Percentiles rank a stretch among this genome's conserved stretches.
These are phyloP conservation scores for Elongisporangium senticosum DNA, from an alignment of 352 stramenopile genomes.

Conservation along the genomic window DNA sequence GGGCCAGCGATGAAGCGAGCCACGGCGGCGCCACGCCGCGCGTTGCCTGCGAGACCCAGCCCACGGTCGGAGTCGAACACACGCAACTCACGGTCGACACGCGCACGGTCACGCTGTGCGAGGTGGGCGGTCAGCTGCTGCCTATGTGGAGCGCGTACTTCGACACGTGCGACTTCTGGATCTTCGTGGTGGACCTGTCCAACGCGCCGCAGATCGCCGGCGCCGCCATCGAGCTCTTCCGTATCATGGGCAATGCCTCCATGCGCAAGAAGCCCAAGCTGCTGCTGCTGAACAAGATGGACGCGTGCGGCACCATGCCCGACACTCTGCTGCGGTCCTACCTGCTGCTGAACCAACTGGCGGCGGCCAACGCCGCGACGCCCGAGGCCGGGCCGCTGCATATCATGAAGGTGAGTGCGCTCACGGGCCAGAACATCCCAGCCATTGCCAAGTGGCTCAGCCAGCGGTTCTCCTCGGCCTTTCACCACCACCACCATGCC, in stretches of 20 bases:
- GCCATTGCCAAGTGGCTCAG: slow-evolving; percentile 51
- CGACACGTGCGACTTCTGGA: slow-evolving; percentile 54
- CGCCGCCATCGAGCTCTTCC: slow-evolving; percentile 58
- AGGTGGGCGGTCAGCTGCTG: slow-evolving; percentile 61
- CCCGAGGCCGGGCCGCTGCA: slow-evolving; percentile 29
- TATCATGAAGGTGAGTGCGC: slow-evolving; percentile 54
- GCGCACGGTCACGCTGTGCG: slow-evolving; percentile 36
- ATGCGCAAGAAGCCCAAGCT: slow-evolving; percentile 61
- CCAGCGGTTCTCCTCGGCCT: slow-evolving; percentile 15
- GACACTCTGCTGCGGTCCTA: slow-evolving; percentile 45
- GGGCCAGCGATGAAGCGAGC: slow-evolving; percentile 9
- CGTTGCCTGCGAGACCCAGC: slow-evolving; percentile 38
- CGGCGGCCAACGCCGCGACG: slow-evolving; percentile 8
- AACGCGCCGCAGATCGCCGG: slow-evolving; percentile 42
- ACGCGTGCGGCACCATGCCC: slow-evolving; percentile 38
- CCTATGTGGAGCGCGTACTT: slow-evolving; percentile 75
- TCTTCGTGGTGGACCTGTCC: slow-evolving; percentile 64
- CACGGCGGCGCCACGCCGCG: slow-evolving; percentile 1
- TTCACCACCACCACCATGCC: slow-evolving; percentile 5
- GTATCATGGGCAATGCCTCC: slow-evolving; percentile 37
- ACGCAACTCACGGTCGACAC: slow-evolving; percentile 37
- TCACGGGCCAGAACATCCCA: slow-evolving; percentile 53
- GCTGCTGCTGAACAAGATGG: slow-evolving; percentile 67
- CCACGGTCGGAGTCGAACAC: slow-evolving; percentile 61
- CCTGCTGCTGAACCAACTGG: slow-evolving; percentile 45